A percentile compares a stretch with the other conserved stretches of the same genome.
Evolutionary conservation across 2,329 filamentous ascomycete species (phyloP).

Genomic region (Paramyrothecium sp.): DNA sequence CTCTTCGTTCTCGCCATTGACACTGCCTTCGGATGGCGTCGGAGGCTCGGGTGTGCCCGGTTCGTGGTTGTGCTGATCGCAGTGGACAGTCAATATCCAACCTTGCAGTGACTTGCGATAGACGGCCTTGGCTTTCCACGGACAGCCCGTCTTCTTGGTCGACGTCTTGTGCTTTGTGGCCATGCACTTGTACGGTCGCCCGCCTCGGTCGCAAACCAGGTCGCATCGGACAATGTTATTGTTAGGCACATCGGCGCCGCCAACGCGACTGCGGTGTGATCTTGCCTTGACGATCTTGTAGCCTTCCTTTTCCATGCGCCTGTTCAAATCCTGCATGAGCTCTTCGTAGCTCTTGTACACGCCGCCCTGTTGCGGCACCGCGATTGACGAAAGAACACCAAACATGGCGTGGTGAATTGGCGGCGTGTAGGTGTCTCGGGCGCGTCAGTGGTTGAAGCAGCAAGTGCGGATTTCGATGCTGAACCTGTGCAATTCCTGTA

Average conservation of each 20-base stretch:
- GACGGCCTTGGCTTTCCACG: slow-evolving; percentile 45
- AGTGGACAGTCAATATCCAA: slow-evolving; percentile 43
- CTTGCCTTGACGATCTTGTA: slow-evolving; percentile 45
- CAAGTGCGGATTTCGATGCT: neutral
- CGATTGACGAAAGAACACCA: slow-evolving; percentile 39
- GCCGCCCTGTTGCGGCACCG: slow-evolving; percentile 29
- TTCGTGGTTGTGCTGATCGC: slow-evolving; percentile 44
- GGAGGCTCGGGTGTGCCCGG: slow-evolving; percentile 41
- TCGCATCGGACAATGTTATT: slow-evolving; percentile 43
- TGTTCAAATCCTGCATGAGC: slow-evolving; percentile 37
- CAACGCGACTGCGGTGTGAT: slow-evolving; percentile 39
- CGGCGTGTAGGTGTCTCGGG: neutral
- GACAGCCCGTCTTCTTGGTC: slow-evolving; percentile 45
- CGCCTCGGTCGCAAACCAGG: slow-evolving; percentile 44
- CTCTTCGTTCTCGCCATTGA: slow-evolving; percentile 30
- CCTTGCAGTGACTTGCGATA: slow-evolving; percentile 40
- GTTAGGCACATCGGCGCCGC: slow-evolving; percentile 36
- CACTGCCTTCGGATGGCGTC: slow-evolving; percentile 28
- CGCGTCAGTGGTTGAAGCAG: neutral
- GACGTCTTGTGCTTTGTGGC: slow-evolving; percentile 44
- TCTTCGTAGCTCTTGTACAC: slow-evolving; percentile 40
- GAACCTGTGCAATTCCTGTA: neutral
- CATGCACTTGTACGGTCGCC: slow-evolving; percentile 40
- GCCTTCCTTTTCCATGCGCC: slow-evolving; percentile 40
- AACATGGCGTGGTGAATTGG: slow-evolving; percentile 32